Evolutionary conservation across 768 basidiomycete species (phyloP).

Genomic region (Xerocomellus intermedius): DNA sequence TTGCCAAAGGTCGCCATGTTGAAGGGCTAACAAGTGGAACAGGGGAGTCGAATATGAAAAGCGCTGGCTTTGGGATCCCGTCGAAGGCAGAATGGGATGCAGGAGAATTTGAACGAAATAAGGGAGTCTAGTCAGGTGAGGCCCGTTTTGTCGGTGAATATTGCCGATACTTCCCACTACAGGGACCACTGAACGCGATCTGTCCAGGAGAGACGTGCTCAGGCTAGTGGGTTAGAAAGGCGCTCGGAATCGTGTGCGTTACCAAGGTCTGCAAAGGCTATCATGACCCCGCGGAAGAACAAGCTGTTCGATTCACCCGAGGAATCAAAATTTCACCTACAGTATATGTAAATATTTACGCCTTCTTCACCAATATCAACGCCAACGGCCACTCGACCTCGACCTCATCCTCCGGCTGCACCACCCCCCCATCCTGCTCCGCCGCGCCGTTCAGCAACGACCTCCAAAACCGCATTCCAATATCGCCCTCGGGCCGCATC

Average conservation of each 20-base stretch:
- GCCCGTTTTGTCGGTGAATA: too few relatives aligned
- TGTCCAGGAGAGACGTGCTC: too few relatives aligned
- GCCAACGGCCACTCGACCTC: conserved; percentile 46
- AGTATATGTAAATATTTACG: neutral
- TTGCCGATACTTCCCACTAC: neutral
- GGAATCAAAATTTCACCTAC: neutral
- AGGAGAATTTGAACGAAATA: neutral
- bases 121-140: neutral
- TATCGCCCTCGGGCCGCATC: conserved; percentile 51
- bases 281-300: neutral
- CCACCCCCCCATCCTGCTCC: conserved; percentile 18
- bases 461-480: conserved; percentile 63
- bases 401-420: conserved; percentile 26
- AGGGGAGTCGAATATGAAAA: neutral
- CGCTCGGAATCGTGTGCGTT: too few relatives aligned
- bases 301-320: too few relatives aligned
- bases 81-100: neutral
- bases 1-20: conserved; percentile 65
- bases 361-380: conserved; percentile 23
- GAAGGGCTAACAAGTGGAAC: neutral
- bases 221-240: too few relatives aligned
- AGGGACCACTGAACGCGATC: too few relatives aligned
- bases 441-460: conserved; percentile 43
- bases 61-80: neutral
- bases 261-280: too few relatives aligned